Evolutionary conservation across 345 rosid genomes (phyloP).

Genomic region (Draba incana): DNA sequence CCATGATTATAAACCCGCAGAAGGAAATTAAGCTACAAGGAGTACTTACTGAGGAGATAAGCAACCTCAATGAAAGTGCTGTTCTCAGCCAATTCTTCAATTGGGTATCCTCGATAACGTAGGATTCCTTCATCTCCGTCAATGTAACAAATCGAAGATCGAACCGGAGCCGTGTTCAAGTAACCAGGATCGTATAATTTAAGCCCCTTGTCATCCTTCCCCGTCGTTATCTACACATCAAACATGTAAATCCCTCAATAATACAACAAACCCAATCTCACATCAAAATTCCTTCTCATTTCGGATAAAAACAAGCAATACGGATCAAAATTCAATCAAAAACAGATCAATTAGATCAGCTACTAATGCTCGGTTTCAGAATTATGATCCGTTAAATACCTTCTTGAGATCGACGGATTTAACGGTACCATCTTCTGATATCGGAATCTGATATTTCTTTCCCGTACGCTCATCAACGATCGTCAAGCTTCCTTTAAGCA

Average conservation of each 20-base stretch:
- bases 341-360: not conserved
- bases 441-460: slow-evolving; percentile 60
- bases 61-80: slow-evolving; percentile 37
- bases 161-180: slow-evolving; percentile 89
- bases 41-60: slow-evolving; percentile 42
- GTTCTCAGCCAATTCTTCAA: slow-evolving; percentile 42
- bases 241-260: slow-evolving; percentile 3
- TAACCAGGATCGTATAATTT: slow-evolving; percentile 93
- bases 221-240: slow-evolving; percentile 63
- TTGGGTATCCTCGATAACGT: slow-evolving; percentile 38
- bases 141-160: slow-evolving; percentile 82
- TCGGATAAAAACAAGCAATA: not conserved
- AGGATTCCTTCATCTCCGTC: slow-evolving; percentile 86
- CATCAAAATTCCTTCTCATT: slow-evolving; percentile 13
- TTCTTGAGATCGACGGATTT: slow-evolving; percentile 82
- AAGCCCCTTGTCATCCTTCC: slow-evolving; percentile 79
- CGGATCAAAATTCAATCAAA: not conserved
- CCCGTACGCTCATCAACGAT: slow-evolving; percentile 84
- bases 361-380: not conserved
- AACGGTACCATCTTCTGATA: slow-evolving; percentile 69
- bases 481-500: slow-evolving; percentile 61
- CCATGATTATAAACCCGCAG: not conserved
- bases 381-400: slow-evolving; percentile 46
- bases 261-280: not conserved
- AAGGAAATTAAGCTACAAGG: not conserved